Evolutionary conservation across 768 basidiomycete genomes (phyloP).

Genomic region (Naganishia friedmannii): DNA sequence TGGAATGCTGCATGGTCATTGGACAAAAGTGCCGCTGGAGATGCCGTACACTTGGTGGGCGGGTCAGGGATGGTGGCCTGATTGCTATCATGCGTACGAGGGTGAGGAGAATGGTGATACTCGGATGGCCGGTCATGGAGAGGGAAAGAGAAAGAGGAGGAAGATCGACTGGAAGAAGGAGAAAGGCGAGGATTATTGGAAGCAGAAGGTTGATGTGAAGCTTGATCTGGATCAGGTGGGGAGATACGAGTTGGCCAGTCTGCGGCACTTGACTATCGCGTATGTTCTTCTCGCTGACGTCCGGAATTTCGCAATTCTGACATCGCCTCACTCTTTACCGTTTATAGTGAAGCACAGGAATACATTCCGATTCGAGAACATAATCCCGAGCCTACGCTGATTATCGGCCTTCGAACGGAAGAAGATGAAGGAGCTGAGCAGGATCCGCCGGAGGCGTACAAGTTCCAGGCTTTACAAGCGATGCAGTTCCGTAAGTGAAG

Average conservation of each 20-base stretch:
- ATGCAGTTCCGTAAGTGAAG: conserved; percentile 19
- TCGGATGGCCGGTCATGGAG: conserved; percentile 8
- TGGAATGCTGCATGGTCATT: conserved; percentile 8
- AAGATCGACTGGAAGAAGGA: conserved; percentile 30
- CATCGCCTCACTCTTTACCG: background rate
- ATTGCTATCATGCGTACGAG: conserved; percentile 35
- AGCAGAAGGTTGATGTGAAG: conserved; percentile 37
- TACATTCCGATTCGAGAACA: conserved; percentile 16
- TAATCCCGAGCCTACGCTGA: conserved; percentile 9
- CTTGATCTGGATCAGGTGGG: conserved; percentile 43
- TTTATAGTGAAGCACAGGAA: conserved; percentile 21
- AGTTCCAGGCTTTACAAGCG: conserved; percentile 33
- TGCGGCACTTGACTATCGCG: conserved; percentile 38
- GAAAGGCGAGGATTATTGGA: conserved; percentile 31
- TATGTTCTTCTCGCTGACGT: background rate
- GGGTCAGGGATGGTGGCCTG: conserved; percentile 49
- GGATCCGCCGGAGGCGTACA: conserved; percentile 34
- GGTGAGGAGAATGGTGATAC: background rate
- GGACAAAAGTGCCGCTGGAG: conserved; percentile 25
- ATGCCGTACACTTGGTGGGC: conserved; percentile 43
- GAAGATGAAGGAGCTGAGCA: conserved; percentile 33
- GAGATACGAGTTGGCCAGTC: conserved; percentile 26
- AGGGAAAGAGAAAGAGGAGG: conserved; percentile 17
- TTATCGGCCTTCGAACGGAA: conserved; percentile 22
- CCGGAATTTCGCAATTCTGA: no score